Conservation (phyloP, 2,329 filamentous ascomycete genomes). For the Chlorencoelia australis region DNA sequence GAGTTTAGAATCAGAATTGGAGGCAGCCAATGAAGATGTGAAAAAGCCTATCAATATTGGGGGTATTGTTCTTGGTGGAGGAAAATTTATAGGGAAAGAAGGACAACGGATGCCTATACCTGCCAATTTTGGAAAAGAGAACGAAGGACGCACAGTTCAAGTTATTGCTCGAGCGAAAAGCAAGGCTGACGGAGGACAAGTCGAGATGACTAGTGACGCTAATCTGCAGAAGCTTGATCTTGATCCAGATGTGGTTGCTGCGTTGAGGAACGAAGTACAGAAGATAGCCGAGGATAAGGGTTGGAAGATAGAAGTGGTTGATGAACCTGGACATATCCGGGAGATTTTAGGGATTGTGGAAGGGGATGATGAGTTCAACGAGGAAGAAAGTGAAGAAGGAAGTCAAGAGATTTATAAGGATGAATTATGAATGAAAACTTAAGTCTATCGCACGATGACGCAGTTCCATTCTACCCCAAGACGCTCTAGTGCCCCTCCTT, state of each 20-base stretch:
- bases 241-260: slow-evolving; percentile 52
- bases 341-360: slow-evolving; percentile 65
- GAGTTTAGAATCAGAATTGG: slow-evolving; percentile 23
- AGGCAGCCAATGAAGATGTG: slow-evolving; percentile 28
- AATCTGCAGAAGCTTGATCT: slow-evolving; percentile 56
- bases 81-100: slow-evolving; percentile 24
- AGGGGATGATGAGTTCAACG: slow-evolving; percentile 40
- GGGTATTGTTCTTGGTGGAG: slow-evolving; percentile 22
- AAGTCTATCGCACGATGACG: too few species aligned
- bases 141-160: slow-evolving; percentile 37
- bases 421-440: slow-evolving; percentile 34
- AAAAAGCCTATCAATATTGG: slow-evolving; percentile 24
- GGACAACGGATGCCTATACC: slow-evolving; percentile 23
- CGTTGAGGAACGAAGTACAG: slow-evolving; percentile 57
- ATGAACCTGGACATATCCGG: slow-evolving; percentile 47
- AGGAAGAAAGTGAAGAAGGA: slow-evolving; percentile 33
- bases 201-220: slow-evolving; percentile 43
- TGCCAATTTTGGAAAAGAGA: slow-evolving; percentile 38
- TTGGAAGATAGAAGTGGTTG: slow-evolving; percentile 75
- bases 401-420: slow-evolving; percentile 45
- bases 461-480: too few species aligned
- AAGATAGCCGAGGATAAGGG: slow-evolving; percentile 58
- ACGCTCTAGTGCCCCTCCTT: too few species aligned
- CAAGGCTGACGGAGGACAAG: slow-evolving; percentile 22
- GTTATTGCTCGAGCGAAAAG: slow-evolving; percentile 20